Base-by-base conservation (phyloP, 2,329 filamentous ascomycete species). In the Talaromyces sp. region DNA sequence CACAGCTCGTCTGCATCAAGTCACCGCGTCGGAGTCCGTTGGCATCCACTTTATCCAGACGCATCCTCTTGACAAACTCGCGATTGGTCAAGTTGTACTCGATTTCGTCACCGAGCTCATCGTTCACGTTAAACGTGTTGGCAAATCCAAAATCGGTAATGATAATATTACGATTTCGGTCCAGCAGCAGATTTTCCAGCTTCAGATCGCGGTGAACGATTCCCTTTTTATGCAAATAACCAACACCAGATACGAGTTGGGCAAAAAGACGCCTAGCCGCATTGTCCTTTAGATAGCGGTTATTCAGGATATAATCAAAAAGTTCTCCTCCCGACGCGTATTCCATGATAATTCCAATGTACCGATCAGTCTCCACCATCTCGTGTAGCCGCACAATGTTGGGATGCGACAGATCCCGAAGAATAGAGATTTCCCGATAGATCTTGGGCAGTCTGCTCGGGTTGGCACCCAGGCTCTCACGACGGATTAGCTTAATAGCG, bases 61-160 rank as follows among this genome's bases (percentile, higher is more conserved):
- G 90, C 78, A 89, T 83, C 56, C 88, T 84, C 78, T 93, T 93
- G 63, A 98, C 89, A 71, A 88, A 95, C 19, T 97, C 93, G 66
- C 91, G 89, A 71, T 96, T 93, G 27, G 86, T 84, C 24, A 99
- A 80, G 64, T 92, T 90, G 69, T 91, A 85, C 75, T 98, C 95
- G 66, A 97, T 89, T 62, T 97, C 93, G 62, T 96, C 91, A 4
- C 85, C 86, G 43, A 99, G 82, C 73, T 97, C 92, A 71, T 99
- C 95, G 38, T 81, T 79, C 0, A 95, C 86, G 71, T 97, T 90
- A 71, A 99, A 99, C 0, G 93, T 98, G 76, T 99, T 99, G 67
- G 95, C 95, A 73, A 99, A 99, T 19, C 95, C 95, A 77, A 99
- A 99, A 77, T 99, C 95, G 17, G 95, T 99, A 72, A 99, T 99